Percentiles rank a stretch among this genome's conserved stretches.
Conservation (phyloP, 1,139 yeast species). For the Neolecta irregularis region DNA sequence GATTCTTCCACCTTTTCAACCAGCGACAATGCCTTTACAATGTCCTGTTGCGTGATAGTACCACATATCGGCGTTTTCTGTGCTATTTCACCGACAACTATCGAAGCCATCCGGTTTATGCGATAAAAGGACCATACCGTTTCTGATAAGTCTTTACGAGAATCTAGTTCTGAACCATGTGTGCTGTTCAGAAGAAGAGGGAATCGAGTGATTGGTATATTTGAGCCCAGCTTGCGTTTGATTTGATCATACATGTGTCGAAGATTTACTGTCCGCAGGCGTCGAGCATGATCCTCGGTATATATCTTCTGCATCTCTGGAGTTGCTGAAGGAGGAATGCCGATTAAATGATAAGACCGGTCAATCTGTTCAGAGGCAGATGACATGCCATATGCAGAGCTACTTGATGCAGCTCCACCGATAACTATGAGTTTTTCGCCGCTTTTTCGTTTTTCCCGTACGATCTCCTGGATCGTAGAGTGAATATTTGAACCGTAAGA, state of each 20-base stretch:
- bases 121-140: slow-evolving; percentile 4
- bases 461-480: no score
- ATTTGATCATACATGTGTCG: slow-evolving; percentile 1
- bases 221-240: not conserved
- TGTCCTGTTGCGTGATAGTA: not conserved
- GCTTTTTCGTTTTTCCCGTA: no score
- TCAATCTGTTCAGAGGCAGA: no score
- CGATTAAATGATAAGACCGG: no score
- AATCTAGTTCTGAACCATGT: not conserved
- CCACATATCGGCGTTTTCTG: not conserved
- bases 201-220: no score
- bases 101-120: slow-evolving; percentile 2
- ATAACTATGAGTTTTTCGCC: no score
- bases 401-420: no score
- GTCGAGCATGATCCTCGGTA: not conserved
- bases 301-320: not conserved
- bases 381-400: no score
- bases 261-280: slow-evolving; percentile 1
- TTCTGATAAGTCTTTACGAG: slow-evolving; percentile 1
- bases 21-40: not conserved
- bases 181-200: no score
- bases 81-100: slow-evolving; percentile 1
- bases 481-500: no score
- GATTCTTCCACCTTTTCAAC: not conserved
- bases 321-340: no score